phyloP scores from a whole-genome alignment of 2,329 filamentous ascomycete species.

The Penicillium sp. region DNA sequence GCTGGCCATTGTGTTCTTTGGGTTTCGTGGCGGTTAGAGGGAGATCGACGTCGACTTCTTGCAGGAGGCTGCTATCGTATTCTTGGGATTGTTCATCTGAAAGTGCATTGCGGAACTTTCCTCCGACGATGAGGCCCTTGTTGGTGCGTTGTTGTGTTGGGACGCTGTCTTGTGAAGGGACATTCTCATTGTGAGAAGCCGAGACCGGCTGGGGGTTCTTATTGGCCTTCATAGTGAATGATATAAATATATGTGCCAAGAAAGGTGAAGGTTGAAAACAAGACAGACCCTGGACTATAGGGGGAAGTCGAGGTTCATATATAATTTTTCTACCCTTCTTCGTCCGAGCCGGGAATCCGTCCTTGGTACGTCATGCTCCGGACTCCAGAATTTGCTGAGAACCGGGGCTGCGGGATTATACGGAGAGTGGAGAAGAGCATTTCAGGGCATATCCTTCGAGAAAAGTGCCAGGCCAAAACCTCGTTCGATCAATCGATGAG shows the following conservation, averaged over 20 bases:
- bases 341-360: background rate
- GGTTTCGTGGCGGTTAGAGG: conserved; percentile 51
- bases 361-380: conserved; percentile 17
- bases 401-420: conserved; percentile 19
- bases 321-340: background rate
- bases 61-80: conserved; percentile 19
- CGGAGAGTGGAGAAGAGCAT: conserved; percentile 13
- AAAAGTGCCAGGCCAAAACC: conserved; percentile 2
- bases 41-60: conserved; percentile 51
- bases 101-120: conserved; percentile 27
- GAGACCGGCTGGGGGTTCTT: conserved; percentile 25
- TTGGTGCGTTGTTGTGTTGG: background rate
- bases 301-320: background rate
- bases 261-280: background rate
- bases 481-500: conserved; percentile 1
- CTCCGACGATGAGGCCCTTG: conserved; percentile 27
- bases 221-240: conserved; percentile 23
- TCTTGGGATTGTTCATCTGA: conserved; percentile 21
- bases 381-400: conserved; percentile 17
- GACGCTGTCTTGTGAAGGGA: conserved; percentile 5
- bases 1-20: conserved; percentile 45
- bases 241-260: background rate
- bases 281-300: background rate
- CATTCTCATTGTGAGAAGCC: conserved; percentile 27
- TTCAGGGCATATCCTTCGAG: conserved; percentile 1